Evolutionary conservation across 306 rosid species (phyloP).

Genomic region (Dicorynia guianensis): DNA sequence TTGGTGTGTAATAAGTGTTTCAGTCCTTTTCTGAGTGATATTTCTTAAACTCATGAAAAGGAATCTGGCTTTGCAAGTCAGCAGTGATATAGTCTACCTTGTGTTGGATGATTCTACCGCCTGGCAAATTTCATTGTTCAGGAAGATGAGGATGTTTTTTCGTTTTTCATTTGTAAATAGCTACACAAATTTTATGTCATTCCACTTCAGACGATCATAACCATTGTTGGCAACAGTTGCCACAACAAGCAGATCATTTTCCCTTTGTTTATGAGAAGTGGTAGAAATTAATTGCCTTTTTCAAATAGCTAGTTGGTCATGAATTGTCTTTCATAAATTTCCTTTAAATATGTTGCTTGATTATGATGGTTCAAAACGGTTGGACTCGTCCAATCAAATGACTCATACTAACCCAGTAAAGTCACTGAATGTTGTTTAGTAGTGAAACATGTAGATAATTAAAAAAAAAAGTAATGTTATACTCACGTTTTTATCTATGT

Average conservation of each 20-base stretch:
- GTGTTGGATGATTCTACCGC: slow-evolving; percentile 12
- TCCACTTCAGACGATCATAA: background rate
- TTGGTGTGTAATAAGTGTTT: slow-evolving; percentile 40
- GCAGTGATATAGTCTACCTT: slow-evolving; percentile 25
- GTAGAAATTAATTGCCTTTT: background rate
- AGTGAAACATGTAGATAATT: no score
- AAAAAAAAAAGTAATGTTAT: no score
- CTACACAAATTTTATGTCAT: background rate
- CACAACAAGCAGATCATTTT: no score
- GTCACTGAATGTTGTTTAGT: no score
- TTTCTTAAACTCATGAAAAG: slow-evolving; percentile 18
- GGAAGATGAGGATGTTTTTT: background rate
- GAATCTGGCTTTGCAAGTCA: background rate
- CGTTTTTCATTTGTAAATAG: slow-evolving; percentile 2
- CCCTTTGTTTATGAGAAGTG: no score
- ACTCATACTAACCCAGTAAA: no score
- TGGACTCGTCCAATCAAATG: no score
- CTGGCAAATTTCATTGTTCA: background rate
- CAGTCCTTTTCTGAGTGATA: slow-evolving; percentile 25
- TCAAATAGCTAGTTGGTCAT: no score
- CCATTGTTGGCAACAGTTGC: background rate
- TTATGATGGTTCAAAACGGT: no score
- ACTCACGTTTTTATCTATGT: no score
- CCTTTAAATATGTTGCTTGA: no score
- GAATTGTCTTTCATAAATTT: no score